These are phyloP conservation scores for Metarhizium anisopliae DNA, from an alignment of 2,329 filamentous ascomycete genomes.

Conservation along the genomic window DNA sequence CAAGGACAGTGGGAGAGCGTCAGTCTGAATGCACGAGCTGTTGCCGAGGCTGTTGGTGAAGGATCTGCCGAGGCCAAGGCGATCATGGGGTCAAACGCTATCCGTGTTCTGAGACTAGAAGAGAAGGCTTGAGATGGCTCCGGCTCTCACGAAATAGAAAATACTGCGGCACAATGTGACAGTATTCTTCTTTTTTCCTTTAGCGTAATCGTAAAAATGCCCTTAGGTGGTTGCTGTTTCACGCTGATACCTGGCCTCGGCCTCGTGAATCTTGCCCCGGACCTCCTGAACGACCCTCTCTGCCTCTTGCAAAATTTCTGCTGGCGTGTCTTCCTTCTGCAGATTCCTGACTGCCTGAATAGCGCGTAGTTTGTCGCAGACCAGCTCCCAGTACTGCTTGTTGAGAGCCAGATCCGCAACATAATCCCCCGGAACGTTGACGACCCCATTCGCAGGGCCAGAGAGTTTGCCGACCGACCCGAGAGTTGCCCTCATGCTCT, in stretches of 20 bases:
- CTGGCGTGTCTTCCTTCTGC: conserved; percentile 15
- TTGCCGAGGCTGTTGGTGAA: conserved; percentile 40
- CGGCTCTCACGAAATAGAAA: not conserved
- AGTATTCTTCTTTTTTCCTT: not conserved
- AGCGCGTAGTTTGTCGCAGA: conserved; percentile 32
- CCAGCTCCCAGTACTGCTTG: conserved; percentile 30
- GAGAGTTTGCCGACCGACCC: conserved; percentile 11
- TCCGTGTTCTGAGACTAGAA: conserved; percentile 35
- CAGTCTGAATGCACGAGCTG: conserved; percentile 40
- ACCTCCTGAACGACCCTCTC: conserved; percentile 20
- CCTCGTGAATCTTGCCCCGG: conserved; percentile 26
- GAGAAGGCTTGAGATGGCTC: conserved; percentile 7
- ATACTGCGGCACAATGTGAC: not conserved
- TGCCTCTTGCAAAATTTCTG: conserved; percentile 19
- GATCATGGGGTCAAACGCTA: conserved; percentile 52
- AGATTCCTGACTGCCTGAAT: conserved; percentile 27
- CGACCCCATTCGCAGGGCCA: conserved; percentile 23
- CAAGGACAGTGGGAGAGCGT: conserved; percentile 64
- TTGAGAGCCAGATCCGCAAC: conserved; percentile 19
- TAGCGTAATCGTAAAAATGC: not conserved
- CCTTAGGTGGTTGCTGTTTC: conserved; percentile 14
- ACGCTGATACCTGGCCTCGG: conserved; percentile 26
- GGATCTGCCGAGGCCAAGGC: conserved; percentile 36
- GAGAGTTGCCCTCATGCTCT: conserved; percentile 19
- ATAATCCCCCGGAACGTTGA: conserved; percentile 28